A percentile compares a stretch with the other conserved stretches of the same genome.
These are phyloP conservation scores for Phytophthora tentaculata DNA, from an alignment of 352 stramenopile species.

Conservation along the genomic window DNA sequence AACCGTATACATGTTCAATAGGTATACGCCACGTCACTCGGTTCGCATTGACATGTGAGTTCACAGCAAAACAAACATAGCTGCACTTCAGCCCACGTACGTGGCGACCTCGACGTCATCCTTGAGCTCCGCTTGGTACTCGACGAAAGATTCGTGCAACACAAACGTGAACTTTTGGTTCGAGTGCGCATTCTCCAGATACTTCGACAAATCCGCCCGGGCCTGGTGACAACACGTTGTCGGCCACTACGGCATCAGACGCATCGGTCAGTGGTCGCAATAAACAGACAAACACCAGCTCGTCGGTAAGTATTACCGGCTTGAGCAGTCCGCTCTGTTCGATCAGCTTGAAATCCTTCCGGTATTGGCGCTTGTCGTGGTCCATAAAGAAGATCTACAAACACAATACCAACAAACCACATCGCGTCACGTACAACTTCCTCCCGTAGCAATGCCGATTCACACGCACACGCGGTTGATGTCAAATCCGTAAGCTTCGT, in stretches of 20 bases:
- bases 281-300: too few species aligned
- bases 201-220: conserved; percentile 27
- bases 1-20: background rate
- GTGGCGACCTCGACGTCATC: conserved; percentile 36
- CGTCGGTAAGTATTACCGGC: conserved; percentile 7
- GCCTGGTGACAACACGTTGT: conserved; percentile 49
- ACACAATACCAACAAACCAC: conserved; percentile 4
- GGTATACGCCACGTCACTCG: conserved; percentile 8
- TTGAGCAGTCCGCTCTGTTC: conserved; percentile 37
- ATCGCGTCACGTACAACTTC: background rate
- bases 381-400: conserved; percentile 46
- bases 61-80: too few species aligned
- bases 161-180: conserved; percentile 38
- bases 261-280: background rate
- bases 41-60: too few species aligned
- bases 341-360: conserved; percentile 40
- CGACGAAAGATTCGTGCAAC: conserved; percentile 36
- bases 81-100: conserved; percentile 17
- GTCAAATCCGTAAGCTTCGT: conserved; percentile 31
- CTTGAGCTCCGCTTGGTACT: conserved; percentile 35
- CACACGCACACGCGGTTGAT: conserved; percentile 33
- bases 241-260: conserved; percentile 32
- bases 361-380: conserved; percentile 38
- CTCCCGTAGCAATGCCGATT: background rate
- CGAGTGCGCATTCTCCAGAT: conserved; percentile 41